Evolutionary conservation across 352 stramenopile species (phyloP), one percentile per base, ranked within the genome.

Genomic region (Pythium folliculosum): DNA sequence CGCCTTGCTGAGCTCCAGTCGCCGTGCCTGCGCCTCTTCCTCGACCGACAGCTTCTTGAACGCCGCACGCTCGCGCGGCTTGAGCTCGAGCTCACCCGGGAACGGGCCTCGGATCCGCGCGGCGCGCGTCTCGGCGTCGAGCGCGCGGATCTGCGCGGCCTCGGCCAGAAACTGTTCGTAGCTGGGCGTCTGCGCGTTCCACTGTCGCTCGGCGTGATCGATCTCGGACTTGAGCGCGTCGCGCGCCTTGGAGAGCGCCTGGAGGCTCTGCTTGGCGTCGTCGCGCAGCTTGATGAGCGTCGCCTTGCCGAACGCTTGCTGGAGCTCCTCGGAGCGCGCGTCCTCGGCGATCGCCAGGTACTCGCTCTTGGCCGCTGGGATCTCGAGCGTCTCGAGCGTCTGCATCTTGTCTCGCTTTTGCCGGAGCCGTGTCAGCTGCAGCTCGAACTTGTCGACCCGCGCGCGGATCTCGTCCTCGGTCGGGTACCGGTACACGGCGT

Each of bases 31-130:
- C 0, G 82, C 81, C 60, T 94, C 85, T 70, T 94, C 85, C 32
- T 94, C 83, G 0, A 89, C 83, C n/a, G 85, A 94, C 22, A 94
- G 67, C 50, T 94, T 94, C 50, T 92, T 92, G 71, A 91, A 91
- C 32, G 79, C 64, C 0, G 84, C 83, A 21, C 83, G 70, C 38
- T 77, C 81, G 3, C 77, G 69, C 9, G 78, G 85, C 40, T 88
- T 76, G 58, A 87, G 48, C n/a, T 84, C 73, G 13, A 84, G 55
- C 16, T 77, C 71, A 9, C 60, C 45, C 35, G 78, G 72, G 56
- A 94, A 94, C 9, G 85, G 85, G 0, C 85, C 83, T 27, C 35
- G 51, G 50, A 94, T 89, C 4, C 84, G 70, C 1, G 12, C 23
- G 2, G 55, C 49, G 5, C 85, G 77, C 5, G 70, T 70, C 25